Evolutionary conservation across 768 basidiomycete species (phyloP), one percentile per base, ranked within the genome.

Genomic region (Amanita pseudoporphyria): DNA sequence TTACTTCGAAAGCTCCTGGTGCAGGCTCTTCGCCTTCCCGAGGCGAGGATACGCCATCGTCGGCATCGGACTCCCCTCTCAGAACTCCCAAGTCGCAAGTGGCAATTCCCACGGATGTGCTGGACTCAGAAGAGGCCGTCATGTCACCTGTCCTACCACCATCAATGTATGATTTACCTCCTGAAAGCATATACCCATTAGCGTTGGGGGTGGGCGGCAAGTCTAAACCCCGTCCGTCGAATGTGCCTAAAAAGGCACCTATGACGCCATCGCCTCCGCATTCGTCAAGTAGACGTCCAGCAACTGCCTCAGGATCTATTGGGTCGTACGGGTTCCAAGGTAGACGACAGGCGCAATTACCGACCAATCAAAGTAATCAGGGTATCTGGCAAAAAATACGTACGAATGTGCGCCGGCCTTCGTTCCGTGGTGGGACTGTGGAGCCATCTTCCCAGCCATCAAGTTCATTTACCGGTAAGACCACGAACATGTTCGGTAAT

Each of bases 371-470:
- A 43, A 54, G 38, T 36, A 53, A 45, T 32, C 54, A 48, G 12
- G 59, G 66, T 16, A 54, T 74, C 3, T 74, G 72, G 72, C 57
- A 63, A 21, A 71, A 66, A 51, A 44, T 69, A 13, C 68, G 65
- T 47, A 62, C 55, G 3, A 68, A 63, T 42, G 60, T 65, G 9
- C 64, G 56, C 33, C 57, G 61, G 19, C 53, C 64, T 7, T 52
- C 61, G 1, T 54, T 60, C 37, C 46, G 45, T 9, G 47, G 26
- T 32, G 47, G 48, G 28, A 4, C 31, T 24, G 35, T 40, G 22
- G 37, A 51, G 12, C 26, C 31, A 4, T 13, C 38, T 42, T 18
- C 45, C 5, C 52, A 46, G 28, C 49, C 33, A 24, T 16, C 26
- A 1, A 30, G 13, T 31, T 42, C 45, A 28, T 42, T 43, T 14